Base-by-base conservation (phyloP, 495 filamentous ascomycete genomes). In the Pyrenopolyporus hunteri region DNA sequence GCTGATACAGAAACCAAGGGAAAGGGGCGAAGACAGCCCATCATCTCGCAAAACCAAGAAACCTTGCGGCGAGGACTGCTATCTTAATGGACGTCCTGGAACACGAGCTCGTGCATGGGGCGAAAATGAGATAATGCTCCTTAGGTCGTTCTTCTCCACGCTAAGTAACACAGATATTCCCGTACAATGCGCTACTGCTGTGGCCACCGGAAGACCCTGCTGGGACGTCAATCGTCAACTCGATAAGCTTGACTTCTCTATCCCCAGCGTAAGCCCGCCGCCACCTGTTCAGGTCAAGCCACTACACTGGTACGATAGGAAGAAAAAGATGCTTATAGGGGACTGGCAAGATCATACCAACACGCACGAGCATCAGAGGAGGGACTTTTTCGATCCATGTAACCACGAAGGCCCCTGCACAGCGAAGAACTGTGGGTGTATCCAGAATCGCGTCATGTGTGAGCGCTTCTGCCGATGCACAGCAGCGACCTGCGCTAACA, bases 401-500 rank as follows among this genome's bases (percentile, higher is more conserved):
- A 69, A 72, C 22, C 78, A 80, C 46, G 76, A 78, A 23, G 78
- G 79, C 1, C 77, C 78, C 1, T 82, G 79, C 59, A 75, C 67
- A 6, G 63, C 66, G 1, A 80, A 81, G 25, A 62, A 70, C 8
- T 89, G 87, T 60, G 72, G 76, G 3, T 89, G 87, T 63, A 78
- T 78, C 26, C 64, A 73, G 16, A 73, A 73, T 9, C 75, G 77
- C 17, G 70, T 89, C 33, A 77, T 85, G 14, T 92, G 89, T 63
- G 89, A 92, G 64, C 84, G 84, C 47, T 82, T 80, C 46, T 91
- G 89, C 59, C 73, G 71, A 3, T 92, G 89, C 66, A 80, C 77
- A 4, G 70, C 79, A 2, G 74, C 80, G 2, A 73, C 77, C 23
- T 91, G 88, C 59, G 76, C 76, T 11, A 74, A 86, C 20, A 84